A percentile compares a stretch with the other conserved stretches of the same genome.
phyloP scores from a whole-genome alignment of 768 basidiomycete species.

The Lactarius hatsudake region DNA sequence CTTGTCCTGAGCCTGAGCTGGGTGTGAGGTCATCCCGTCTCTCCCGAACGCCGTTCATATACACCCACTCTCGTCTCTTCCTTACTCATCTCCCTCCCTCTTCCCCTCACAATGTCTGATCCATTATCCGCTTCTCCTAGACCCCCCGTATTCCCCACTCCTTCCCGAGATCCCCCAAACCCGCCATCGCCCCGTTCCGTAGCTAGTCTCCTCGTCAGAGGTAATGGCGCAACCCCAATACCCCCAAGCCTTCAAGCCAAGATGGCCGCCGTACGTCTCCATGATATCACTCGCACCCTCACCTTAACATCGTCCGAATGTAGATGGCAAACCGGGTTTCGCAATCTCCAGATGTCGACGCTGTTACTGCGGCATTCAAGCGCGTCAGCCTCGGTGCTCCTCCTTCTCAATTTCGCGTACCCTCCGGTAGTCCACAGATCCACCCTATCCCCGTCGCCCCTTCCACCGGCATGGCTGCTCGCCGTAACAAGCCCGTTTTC shows the following conservation, averaged over 20 bases:
- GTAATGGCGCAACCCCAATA: conserved; percentile 59
- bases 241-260: conserved; percentile 90
- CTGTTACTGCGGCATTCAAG: conserved; percentile 41
- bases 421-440: conserved; percentile 36
- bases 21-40: conserved; percentile 11
- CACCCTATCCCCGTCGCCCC: conserved; percentile 37
- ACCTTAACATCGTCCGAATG: conserved; percentile 29
- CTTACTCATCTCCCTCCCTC: conserved; percentile 23
- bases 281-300: conserved; percentile 6
- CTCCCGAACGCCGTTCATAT: conserved; percentile 18
- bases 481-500: conserved; percentile 53
- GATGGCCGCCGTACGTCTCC: conserved; percentile 74
- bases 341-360: conserved; percentile 40
- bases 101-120: conserved; percentile 31
- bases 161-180: conserved; percentile 24
- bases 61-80: conserved; percentile 5
- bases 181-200: conserved; percentile 31
- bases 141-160: conserved; percentile 18
- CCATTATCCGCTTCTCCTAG: conserved; percentile 26
- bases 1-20: background rate
- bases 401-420: conserved; percentile 23
- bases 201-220: conserved; percentile 45
- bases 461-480: conserved; percentile 39
- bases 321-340: conserved; percentile 48
- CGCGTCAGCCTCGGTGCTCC: conserved; percentile 35